Conservation (phyloP, 148 eudicot species). For the Amaranthus cruentus region DNA sequence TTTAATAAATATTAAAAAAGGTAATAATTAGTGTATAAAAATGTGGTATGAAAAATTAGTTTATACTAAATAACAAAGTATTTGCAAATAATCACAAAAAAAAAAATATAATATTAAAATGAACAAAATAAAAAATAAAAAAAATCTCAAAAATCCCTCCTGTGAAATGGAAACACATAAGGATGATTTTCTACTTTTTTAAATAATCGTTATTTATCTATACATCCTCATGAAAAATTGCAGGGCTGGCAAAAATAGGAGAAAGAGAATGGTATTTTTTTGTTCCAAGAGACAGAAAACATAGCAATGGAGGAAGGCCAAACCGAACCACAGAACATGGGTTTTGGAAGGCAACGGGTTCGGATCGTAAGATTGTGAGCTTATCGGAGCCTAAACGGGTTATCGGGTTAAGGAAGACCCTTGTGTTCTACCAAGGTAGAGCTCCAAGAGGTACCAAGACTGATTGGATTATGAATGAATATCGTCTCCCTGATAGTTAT, state of each 20-base stretch:
- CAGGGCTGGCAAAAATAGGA: slow-evolving; percentile 76
- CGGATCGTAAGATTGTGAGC: slow-evolving; percentile 58
- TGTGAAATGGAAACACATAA: too few relatives aligned
- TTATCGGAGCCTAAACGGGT: slow-evolving; percentile 48
- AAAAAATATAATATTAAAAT: too few relatives aligned
- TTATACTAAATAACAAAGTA: too few relatives aligned
- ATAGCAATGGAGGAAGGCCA: slow-evolving; percentile 74
- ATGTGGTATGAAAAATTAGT: too few relatives aligned
- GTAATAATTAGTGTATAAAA: too few relatives aligned
- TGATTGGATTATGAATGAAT: slow-evolving; percentile 92
- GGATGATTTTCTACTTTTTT: too few relatives aligned
- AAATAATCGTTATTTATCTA: too few relatives aligned
- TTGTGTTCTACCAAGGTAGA: slow-evolving; percentile 80
- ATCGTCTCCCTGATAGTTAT: slow-evolving; percentile 55
- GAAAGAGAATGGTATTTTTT: slow-evolving; percentile 95
- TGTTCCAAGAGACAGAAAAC: slow-evolving; percentile 73
- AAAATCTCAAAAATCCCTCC: too few relatives aligned
- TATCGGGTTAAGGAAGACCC: slow-evolving; percentile 67
- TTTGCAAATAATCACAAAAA: too few relatives aligned
- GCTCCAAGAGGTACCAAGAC: slow-evolving; percentile 76
- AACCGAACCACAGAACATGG: slow-evolving; percentile 75
- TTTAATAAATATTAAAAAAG: too few relatives aligned
- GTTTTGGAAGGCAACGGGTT: slow-evolving; percentile 96
- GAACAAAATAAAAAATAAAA: too few relatives aligned
- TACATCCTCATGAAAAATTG: neutral